Evolutionary conservation across 1,284 basidiomycete species (phyloP), one percentile per base, ranked within the genome.

Genomic region (Wolfiporia cocos): DNA sequence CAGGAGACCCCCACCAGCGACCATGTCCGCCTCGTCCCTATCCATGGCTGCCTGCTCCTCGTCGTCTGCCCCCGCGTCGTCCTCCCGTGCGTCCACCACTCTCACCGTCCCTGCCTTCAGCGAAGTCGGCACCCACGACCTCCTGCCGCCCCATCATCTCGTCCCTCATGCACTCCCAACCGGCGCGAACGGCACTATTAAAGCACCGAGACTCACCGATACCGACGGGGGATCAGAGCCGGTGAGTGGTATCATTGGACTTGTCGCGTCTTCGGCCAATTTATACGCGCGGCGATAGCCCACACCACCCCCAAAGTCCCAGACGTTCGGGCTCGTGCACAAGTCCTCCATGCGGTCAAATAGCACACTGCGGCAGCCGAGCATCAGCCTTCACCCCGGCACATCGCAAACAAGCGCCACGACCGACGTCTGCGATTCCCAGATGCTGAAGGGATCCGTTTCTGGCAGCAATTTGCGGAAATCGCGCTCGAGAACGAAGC

Each of bases 401-500:
- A 2, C 56, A 52, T 3, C 56, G 58, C 18, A 49, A 60, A 52
- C 42, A 39, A 51, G 23, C 50, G 53, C n/a, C n/a, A n/a, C n/a
- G n/a, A n/a, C n/a, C n/a, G n/a, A n/a, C n/a, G n/a, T n/a, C n/a
- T n/a, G n/a, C n/a, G n/a, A n/a, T n/a, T n/a, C n/a, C n/a, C 52
- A 1, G 49, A 49, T 9, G 29, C 55, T 19, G 26, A 14, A 53
- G 45, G 29, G 47, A 49, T 4, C 5, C 20, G 26, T 69, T 53
- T 32, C 47, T 22, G 60, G 49, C 41, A 47, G 55, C 29, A 54
- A n/a, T n/a, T n/a, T 62, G 39, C n/a, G n/a, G n/a, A 56, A 61
- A 47, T 44, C 56, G 36, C 50, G 57, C 21, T 60, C 64, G 2
- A 56, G 48, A 33, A 67, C 57, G 52, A 61, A 49, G 33, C 53